Conservation (phyloP, 495 filamentous ascomycete genomes). For the Podospora conica region DNA sequence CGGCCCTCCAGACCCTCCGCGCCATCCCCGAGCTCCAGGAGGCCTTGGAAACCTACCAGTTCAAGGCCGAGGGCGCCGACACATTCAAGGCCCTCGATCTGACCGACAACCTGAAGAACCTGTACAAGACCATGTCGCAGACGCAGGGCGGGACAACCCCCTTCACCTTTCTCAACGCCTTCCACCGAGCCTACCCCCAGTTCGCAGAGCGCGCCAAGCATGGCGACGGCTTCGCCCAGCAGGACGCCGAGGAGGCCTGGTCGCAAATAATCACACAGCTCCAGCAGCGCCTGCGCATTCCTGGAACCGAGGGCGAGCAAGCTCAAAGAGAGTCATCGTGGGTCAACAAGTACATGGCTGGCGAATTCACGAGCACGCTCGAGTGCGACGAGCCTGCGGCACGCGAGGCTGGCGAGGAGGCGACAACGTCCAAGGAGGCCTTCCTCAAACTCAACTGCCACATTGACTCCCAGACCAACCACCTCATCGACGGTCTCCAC, state of each 20-base stretch:
- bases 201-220: conserved; percentile 81
- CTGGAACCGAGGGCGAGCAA: conserved; percentile 34
- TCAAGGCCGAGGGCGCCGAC: conserved; percentile 18
- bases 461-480: conserved; percentile 78
- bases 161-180: conserved; percentile 73
- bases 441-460: conserved; percentile 96
- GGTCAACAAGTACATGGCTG: conserved; percentile 84
- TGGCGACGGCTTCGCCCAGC: conserved; percentile 82
- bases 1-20: conserved; percentile 82
- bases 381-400: conserved; percentile 79
- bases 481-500: conserved; percentile 78
- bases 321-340: conserved; percentile 57
- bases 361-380: conserved; percentile 66
- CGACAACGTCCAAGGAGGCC: conserved; percentile 56
- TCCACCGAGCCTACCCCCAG: conserved; percentile 81
- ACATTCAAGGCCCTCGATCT: conserved; percentile 57
- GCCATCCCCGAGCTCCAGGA: conserved; percentile 87
- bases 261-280: conserved; percentile 90
- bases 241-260: conserved; percentile 98
- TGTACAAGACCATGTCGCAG: conserved; percentile 89
- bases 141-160: conserved; percentile 87
- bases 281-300: conserved; percentile 68
- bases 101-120: conserved; percentile 70
- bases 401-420: conserved; percentile 67
- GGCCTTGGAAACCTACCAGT: conserved; percentile 64